Percentiles rank a stretch among this genome's conserved stretches.
These are phyloP conservation scores for Sordaria brevicollis DNA, from an alignment of 495 filamentous ascomycete species.

Conservation along the genomic window DNA sequence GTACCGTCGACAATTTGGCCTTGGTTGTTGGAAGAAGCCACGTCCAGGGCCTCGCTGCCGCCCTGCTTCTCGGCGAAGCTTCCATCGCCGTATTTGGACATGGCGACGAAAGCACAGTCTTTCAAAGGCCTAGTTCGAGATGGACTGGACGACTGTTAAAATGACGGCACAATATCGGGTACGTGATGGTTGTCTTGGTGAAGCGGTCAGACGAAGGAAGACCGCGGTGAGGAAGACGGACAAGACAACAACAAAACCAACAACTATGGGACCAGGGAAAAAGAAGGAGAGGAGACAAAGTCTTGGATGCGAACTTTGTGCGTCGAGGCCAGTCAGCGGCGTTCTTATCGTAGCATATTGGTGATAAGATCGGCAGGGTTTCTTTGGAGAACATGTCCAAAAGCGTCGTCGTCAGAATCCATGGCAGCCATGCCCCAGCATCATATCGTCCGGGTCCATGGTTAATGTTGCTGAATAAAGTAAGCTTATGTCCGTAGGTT, in stretches of 20 bases:
- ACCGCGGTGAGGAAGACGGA: not conserved
- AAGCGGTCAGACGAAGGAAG: not conserved
- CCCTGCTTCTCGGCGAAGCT: not conserved
- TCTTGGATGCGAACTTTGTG: not conserved
- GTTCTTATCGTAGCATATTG: not conserved
- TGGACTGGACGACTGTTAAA: not conserved
- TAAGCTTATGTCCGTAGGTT: not conserved
- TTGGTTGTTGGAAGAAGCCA: not conserved
- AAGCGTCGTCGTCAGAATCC: not conserved
- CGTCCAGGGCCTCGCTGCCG: not conserved
- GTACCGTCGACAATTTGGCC: constrained; percentile 10
- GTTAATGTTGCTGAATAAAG: too few relatives aligned
- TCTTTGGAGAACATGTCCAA: not conserved
- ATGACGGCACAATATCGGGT: not conserved
- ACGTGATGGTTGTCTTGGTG: not conserved
- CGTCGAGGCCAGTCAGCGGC: not conserved
- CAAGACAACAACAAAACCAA: not conserved
- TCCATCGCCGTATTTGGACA: not conserved
- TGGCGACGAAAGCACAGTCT: not conserved
- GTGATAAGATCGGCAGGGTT: not conserved
- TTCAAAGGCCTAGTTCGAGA: not conserved
- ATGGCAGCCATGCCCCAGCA: not conserved
- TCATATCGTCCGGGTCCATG: not conserved
- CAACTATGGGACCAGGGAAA: not conserved
- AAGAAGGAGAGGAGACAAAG: not conserved